These are phyloP conservation scores for Russula sp. DNA, from an alignment of 768 basidiomycete genomes.

Conservation along the genomic window DNA sequence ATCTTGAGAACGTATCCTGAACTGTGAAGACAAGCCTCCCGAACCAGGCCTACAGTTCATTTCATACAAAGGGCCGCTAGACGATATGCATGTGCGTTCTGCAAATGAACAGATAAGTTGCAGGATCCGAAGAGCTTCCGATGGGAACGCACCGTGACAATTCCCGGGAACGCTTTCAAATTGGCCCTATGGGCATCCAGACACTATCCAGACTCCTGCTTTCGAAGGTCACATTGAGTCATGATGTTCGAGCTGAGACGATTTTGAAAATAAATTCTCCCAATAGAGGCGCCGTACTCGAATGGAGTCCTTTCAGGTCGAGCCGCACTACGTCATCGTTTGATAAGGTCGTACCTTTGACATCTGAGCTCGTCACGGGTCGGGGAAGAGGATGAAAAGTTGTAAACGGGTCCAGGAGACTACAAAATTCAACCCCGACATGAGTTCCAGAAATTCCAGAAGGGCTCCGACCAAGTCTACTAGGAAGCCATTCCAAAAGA, in stretches of 20 bases:
- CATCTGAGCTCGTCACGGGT: background rate
- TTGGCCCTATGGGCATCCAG: background rate
- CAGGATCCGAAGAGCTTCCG: slow-evolving; percentile 6
- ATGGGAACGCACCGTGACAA: background rate
- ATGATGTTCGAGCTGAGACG: background rate
- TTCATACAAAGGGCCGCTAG: background rate
- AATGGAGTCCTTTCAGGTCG: background rate
- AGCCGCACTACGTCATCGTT: slow-evolving; percentile 27
- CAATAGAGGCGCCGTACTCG: too few relatives aligned
- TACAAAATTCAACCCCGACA: background rate
- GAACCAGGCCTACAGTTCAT: background rate
- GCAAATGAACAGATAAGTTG: slow-evolving; percentile 2
- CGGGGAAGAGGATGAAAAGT: background rate
- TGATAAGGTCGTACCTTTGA: slow-evolving; percentile 14
- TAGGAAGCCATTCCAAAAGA: background rate
- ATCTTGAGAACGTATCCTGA: background rate
- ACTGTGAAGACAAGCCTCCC: background rate
- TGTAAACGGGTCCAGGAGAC: background rate
- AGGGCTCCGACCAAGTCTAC: background rate
- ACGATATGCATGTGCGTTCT: background rate
- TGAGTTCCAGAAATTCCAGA: slow-evolving; percentile 2
- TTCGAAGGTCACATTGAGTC: slow-evolving; percentile 9
- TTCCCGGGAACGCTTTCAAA: background rate
- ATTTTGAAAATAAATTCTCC: slow-evolving; percentile 13
- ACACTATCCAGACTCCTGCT: background rate